These are phyloP conservation scores for Penicillium polonicum DNA, from an alignment of 2,329 filamentous ascomycete genomes.

Conservation along the genomic window DNA sequence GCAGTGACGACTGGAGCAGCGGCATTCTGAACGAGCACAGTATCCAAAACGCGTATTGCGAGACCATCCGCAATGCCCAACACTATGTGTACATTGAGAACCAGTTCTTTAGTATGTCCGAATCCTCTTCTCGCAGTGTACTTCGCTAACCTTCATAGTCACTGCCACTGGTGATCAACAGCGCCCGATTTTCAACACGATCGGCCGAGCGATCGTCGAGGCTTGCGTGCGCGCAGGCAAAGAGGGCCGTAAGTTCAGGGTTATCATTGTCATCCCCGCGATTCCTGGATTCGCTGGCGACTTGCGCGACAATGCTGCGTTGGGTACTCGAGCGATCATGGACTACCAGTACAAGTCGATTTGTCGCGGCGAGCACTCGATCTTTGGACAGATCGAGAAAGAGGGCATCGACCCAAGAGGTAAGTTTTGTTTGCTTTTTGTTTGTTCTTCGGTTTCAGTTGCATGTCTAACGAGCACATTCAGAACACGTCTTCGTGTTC, in stretches of 20 bases:
- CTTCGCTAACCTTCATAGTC: constrained; percentile 45
- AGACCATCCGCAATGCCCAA: constrained; percentile 81
- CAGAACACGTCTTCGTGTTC: constrained; percentile 85
- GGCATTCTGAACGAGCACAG: constrained; percentile 82
- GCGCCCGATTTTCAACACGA: constrained; percentile 78
- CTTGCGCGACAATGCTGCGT: constrained; percentile 75
- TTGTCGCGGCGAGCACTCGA: constrained; percentile 84
- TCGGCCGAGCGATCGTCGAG: constrained; percentile 87
- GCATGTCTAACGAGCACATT: not conserved
- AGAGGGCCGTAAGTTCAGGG: constrained; percentile 80
- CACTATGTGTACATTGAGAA: constrained; percentile 98
- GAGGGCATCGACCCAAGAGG: constrained; percentile 70
- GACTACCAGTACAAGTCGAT: constrained; percentile 98
- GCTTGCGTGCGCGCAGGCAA: constrained; percentile 78
- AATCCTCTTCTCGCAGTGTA: not conserved
- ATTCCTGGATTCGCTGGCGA: constrained; percentile 95
- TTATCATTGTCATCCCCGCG: constrained; percentile 87
- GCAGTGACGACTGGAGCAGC: constrained; percentile 89
- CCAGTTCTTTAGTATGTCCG: constrained; percentile 78
- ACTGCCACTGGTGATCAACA: constrained; percentile 90
- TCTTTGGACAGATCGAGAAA: constrained; percentile 73
- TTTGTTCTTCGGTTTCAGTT: not conserved
- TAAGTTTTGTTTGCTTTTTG: constrained; percentile 15
- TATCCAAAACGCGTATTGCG: constrained; percentile 80
- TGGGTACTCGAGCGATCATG: constrained; percentile 91